Evolutionary conservation across 805 yeast genomes (phyloP), one percentile per base, ranked within the genome.

Genomic region (Ogataea pilisensis): DNA sequence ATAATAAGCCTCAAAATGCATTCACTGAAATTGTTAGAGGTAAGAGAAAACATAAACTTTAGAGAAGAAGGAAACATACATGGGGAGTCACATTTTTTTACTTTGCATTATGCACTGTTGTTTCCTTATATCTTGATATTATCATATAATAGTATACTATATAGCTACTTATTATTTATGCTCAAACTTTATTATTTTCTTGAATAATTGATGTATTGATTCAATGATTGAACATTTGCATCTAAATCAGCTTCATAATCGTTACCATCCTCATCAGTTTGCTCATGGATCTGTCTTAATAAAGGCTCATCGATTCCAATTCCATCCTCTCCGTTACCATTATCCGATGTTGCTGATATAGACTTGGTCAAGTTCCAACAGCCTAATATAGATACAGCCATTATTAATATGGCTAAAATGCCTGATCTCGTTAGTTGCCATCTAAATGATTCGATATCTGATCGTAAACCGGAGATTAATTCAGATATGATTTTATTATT

Each of bases 381-480:
- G 49, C 79, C 75, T 61, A 85, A 71, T 4, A 81, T 70, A 18
- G 78, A 69, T 41, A 78, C 75, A 1, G 85, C 85, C 46, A 83
- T 70, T 1, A 80, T 68, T 18, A 85, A 62, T 26, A 89, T 81
- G 2, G 93, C 86, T 33, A 85, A 69, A 26, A 93, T 67, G 8
- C 97, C 97, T 59, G 93, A 76, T 42, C 96, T 72, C 2, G 96
- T 89, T 34, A 91, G 78, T 55, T 87, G 88, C 99, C 99, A 91
- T 53, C 98, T 72, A 45, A 91, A 70, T 43, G 82, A 78, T 63
- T 91, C 99, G 42, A 88, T 85, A 42, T 88, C 93, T 0, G 93
- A 82, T 56, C 87, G 78, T 58, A 89, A 75, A 7, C 86, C 93
- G 26, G 93, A 80, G 45, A 81, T 78, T 50, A 93, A 72, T 50